Percentiles rank a stretch among this genome's conserved stretches.
These are phyloP conservation scores for Flammula alnicola DNA, from an alignment of 1,284 basidiomycete species.

Conservation along the genomic window DNA sequence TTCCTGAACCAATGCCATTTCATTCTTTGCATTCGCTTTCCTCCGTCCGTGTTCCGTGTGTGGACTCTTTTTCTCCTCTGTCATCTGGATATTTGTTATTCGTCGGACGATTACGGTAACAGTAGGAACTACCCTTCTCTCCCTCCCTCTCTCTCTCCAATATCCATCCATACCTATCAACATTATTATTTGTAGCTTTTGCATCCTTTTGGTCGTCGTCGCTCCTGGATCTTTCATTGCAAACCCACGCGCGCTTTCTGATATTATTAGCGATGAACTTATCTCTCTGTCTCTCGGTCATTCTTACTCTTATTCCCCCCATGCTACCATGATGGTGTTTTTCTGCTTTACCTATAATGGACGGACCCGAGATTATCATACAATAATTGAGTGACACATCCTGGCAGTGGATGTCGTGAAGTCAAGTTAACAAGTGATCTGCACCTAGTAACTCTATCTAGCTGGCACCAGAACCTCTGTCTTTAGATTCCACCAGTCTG, in stretches of 20 bases:
- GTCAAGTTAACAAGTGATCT: too few relatives aligned
- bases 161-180: constrained; percentile 4
- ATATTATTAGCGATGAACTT: too few relatives aligned
- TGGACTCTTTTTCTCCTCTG: neutral
- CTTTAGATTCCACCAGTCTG: too few relatives aligned
- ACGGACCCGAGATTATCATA: constrained; percentile 14
- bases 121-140: neutral
- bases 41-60: too few relatives aligned
- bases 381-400: neutral
- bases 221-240: neutral
- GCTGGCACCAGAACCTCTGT: too few relatives aligned
- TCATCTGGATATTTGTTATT: neutral
- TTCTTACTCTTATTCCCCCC: constrained; percentile 2
- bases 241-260: too few relatives aligned
- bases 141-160: neutral
- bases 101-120: neutral
- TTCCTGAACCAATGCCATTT: too few relatives aligned
- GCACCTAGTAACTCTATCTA: too few relatives aligned
- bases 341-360: constrained; percentile 22
- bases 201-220: neutral
- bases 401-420: neutral
- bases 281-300: too few relatives aligned
- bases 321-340: constrained; percentile 17
- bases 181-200: constrained; percentile 12
- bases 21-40: too few relatives aligned